Evolutionary conservation across 2,329 filamentous ascomycete genomes (phyloP).

Genomic region (Aspergillus brasiliensis): DNA sequence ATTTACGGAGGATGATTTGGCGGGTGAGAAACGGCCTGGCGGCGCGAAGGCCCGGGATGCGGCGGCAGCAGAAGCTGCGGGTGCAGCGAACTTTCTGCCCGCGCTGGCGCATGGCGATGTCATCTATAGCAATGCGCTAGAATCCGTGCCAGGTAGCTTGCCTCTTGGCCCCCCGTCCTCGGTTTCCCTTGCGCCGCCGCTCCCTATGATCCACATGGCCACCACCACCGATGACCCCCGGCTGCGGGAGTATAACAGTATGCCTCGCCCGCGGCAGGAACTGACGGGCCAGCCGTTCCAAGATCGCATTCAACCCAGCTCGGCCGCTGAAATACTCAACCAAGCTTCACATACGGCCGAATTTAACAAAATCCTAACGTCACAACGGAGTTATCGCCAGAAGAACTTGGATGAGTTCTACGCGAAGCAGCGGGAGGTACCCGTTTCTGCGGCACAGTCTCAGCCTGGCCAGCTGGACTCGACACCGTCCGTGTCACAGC

Average conservation of each 20-base stretch:
- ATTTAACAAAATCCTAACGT: conserved; percentile 81
- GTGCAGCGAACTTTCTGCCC: conserved; percentile 59
- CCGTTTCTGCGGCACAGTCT: conserved; percentile 50
- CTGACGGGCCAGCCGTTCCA: conserved; percentile 84
- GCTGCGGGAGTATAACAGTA: conserved; percentile 77
- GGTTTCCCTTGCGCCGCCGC: conserved; percentile 65
- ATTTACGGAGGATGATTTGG: conserved; percentile 94
- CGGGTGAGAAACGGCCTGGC: conserved; percentile 93
- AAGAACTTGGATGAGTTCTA: conserved; percentile 82
- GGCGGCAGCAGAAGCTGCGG: conserved; percentile 68
- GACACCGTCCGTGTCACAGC: conserved; percentile 40
- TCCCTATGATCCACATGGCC: conserved; percentile 81
- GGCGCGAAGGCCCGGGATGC: conserved; percentile 86
- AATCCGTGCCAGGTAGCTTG: conserved; percentile 67
- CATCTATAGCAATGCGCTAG: conserved; percentile 79
- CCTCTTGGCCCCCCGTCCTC: conserved; percentile 68
- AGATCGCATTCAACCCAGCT: conserved; percentile 77
- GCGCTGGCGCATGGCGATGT: conserved; percentile 79
- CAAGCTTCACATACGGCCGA: conserved; percentile 88
- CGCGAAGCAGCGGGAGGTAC: conserved; percentile 79
- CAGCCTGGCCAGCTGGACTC: conserved; percentile 35
- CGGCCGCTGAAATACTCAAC: conserved; percentile 75
- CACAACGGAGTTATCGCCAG: conserved; percentile 75
- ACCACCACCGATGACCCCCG: conserved; percentile 76
- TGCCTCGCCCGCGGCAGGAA: conserved; percentile 85